Base-by-base conservation (phyloP, 2,329 filamentous ascomycete species). In the Pseudogymnoascus sp. region DNA sequence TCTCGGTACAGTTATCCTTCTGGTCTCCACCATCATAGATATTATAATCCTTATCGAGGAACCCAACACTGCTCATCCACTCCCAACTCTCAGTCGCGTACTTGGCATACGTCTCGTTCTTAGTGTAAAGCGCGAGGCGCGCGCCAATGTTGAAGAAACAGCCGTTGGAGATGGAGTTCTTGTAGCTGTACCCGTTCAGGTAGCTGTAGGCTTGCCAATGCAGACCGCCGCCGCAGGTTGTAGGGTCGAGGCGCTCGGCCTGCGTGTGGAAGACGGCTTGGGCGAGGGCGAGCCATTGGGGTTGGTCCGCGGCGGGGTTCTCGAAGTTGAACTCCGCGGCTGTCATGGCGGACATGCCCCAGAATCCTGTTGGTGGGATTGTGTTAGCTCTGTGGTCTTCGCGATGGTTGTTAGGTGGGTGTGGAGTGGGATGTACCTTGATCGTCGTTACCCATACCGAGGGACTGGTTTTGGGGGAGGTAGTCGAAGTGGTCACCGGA, bases 191-290 rank as follows among this genome's bases (percentile, higher is more conserved):
- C 11, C 92, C 92, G 36, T 82, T 85, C 73, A 96, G 93, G 79
- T 90, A 92, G 1, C 83, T 80, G 73, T 90, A 93, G 60, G 96
- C 92, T 77, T 96, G 92, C 90, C 90, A 93, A 65, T 89, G 83
- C 54, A 95, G 75, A 5, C 91, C 91, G 37, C 90, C 91, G 14
- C 79, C 80, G 69, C 91, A 96, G 63, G 83, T 78, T 68, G 11
- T 74, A 74, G 19, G 37, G 67, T 93, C 90, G 90, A 90, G 95
- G 48, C 90, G 83, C 19, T 79, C 78, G 1, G 84, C 85, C 71
- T 93, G 90, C 4, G 85, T 87, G 74, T 95, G 90, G 79, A 93
- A 95, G 34, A 92, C 89, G 57, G 87, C 89, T 73, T 92, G 86
- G 2, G 88, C 90, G 6, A 95, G 81, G 3, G 86, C 84, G 3